Conservation (phyloP, 1,139 yeast species). For the Yamadazyma aaseri region DNA sequence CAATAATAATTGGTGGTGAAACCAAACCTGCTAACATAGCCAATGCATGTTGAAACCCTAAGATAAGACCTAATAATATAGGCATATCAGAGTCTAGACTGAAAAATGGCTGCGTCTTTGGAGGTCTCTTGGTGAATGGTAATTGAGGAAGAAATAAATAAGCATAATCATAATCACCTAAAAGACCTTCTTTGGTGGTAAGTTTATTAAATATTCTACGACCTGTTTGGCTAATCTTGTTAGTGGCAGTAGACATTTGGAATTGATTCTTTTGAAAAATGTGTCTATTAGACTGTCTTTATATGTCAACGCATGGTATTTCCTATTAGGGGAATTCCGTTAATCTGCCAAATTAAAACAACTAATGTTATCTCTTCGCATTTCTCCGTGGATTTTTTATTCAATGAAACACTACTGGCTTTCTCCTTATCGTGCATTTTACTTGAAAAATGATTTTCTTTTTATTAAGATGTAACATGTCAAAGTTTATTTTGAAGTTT, state of each 20-base stretch:
- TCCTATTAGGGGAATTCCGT: no score
- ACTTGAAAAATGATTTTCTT: no score
- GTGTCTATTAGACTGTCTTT: no score
- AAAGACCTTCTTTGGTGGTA: constrained; percentile 70
- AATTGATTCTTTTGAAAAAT: no score
- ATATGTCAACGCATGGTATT: no score
- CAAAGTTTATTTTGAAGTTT: no score
- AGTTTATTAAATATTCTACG: constrained; percentile 37
- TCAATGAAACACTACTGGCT: no score
- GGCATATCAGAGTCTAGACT: constrained; percentile 81
- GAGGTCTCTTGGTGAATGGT: constrained; percentile 57
- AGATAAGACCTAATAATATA: constrained; percentile 62
- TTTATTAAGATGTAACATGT: no score
- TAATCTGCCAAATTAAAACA: no score
- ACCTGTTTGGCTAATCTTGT: constrained; percentile 41
- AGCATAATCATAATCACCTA: constrained; percentile 82
- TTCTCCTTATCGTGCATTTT: no score
- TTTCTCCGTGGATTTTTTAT: no score
- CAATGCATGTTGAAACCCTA: constrained; percentile 84
- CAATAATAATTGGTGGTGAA: constrained; percentile 74
- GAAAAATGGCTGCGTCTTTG: constrained; percentile 72
- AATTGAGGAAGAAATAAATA: constrained; percentile 74
- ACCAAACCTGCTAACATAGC: constrained; percentile 92
- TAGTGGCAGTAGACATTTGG: constrained; percentile 13
- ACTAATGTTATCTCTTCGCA: no score